Base-by-base conservation (phyloP, 495 filamentous ascomycete genomes). In the Hypoxylon lienhwacheense region DNA sequence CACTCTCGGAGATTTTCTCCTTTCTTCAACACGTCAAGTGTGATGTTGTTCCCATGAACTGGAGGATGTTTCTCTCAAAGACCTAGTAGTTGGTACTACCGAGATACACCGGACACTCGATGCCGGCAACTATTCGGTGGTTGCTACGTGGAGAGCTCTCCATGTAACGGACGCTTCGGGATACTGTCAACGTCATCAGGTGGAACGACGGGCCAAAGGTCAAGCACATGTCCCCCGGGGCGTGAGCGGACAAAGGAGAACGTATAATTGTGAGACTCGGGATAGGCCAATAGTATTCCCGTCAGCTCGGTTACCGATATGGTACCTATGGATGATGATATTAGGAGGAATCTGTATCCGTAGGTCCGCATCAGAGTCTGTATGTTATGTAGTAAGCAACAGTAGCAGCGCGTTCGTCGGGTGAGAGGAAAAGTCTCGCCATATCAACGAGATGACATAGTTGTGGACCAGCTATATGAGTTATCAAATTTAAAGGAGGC, bases 51-150 rank as follows among this genome's bases (percentile, higher is more conserved):
- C 55, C 66, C 2, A 63, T 60, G 63, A 56, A 39, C 31, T 33
- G 67, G 7, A 59, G 61, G n/a, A 61, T 68, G 15, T 70, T 68
- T 29, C 49, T 4, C 47, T 63, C 14, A 17, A 15, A 6, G 46
- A 66, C 33, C 62, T 61, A 7, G 32, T 49, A 0, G 49, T 41
- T 6, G 67, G 51, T 16, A 57, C 53, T 2, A 33, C 54, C 14
- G 56, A 69, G 46, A 73, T 68, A 31, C 41, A 59, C 20, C 67
- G 67, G 33, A 66, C 63, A 2, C 59, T 75, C 1, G 69, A 69
- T 16, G 60, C 63, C 10, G 61, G 59, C 2, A 69, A 69, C 4
- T 46, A 66, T 4, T 63, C 59, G 0, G 60, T 66, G 1, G 33
- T 70, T 0, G 73, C 67, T 12, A 66, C 66, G 1, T 73, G 62